Base-by-base conservation (phyloP, 345 rosid species). In the Tarenaya hassleriana region DNA sequence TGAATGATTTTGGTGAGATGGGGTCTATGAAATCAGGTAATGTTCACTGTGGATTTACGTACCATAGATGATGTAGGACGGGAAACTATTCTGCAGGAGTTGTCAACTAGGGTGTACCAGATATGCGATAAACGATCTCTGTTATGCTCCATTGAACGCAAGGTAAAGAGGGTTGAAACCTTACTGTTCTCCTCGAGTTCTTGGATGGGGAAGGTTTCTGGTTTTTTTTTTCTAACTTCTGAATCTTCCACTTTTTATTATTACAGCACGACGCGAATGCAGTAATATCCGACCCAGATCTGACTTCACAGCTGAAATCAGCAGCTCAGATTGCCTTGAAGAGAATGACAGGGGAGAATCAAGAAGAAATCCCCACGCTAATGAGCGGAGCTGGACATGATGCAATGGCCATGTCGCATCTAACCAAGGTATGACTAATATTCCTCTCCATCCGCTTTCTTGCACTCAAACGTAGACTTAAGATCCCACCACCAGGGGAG, bases 331-430 rank as follows among this genome's bases (percentile, higher is more conserved):
- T 63, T 21, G 85, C 98, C 12, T 73, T 92, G 4, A 67, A 68
- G 69, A 75, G 68, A 70, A 78, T 85, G 77, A 72, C 80, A 1
- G 80, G 84, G 27, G 88, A 73, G 64, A 41, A 62, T 19, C 81
- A 73, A 50, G 84, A 80, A 7, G 88, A 81, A 57, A 78, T 83
- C 53, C 97, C 98, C 0, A 75, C 73, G 7, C 73, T 92, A 32
- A 85, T 88, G 94, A 92, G 98, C 5, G 98, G 98, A 45, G 98
- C 98, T 24, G 98, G 98, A 46, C 98, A 88, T 32, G 98, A 88
- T 73, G 97, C 95, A 10, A 88, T 92, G 98, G 97, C 98, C 35
- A 79, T 92, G 73, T 73, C 98, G 61, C 78, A 81, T 75, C 70
- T 92, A 47, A 85, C 97, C 12, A 85, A 79, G 97, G 98, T 88